phyloP scores from a whole-genome alignment of 805 yeast species.

The Candida parachauliodes region DNA sequence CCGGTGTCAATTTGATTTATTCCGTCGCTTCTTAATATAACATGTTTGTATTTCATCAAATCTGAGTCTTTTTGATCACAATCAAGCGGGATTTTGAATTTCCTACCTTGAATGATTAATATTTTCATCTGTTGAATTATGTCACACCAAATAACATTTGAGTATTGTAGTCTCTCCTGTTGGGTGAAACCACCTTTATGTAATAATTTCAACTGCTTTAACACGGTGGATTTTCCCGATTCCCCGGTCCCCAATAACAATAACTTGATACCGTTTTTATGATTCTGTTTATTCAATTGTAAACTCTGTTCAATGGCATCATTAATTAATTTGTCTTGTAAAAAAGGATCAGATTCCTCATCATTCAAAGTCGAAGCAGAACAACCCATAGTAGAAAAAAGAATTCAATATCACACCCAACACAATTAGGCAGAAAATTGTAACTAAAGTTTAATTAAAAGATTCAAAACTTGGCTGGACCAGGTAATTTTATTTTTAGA shows the following conservation, averaged over 20 bases:
- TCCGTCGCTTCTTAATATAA: slow-evolving; percentile 54
- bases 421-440: too few relatives aligned
- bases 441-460: too few relatives aligned
- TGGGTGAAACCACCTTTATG: slow-evolving; percentile 83
- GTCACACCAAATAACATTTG: slow-evolving; percentile 91
- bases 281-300: slow-evolving; percentile 46
- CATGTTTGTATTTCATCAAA: slow-evolving; percentile 45
- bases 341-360: slow-evolving; percentile 46
- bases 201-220: slow-evolving; percentile 80
- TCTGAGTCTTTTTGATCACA: slow-evolving; percentile 54
- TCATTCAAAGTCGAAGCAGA: slow-evolving; percentile 45
- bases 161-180: slow-evolving; percentile 74
- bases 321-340: slow-evolving; percentile 51
- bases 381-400: slow-evolving; percentile 66
- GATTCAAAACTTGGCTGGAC: too few relatives aligned
- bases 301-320: slow-evolving; percentile 64
- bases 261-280: slow-evolving; percentile 62
- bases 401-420: too few relatives aligned
- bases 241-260: slow-evolving; percentile 92
- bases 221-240: slow-evolving; percentile 88
- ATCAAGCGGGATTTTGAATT: slow-evolving; percentile 57
- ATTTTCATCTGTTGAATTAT: slow-evolving; percentile 78
- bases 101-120: slow-evolving; percentile 71
- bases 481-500: too few relatives aligned
- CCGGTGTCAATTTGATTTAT: slow-evolving; percentile 53